A percentile compares a stretch with the other conserved stretches of the same genome.
Evolutionary conservation across 495 filamentous ascomycete species (phyloP).

Genomic region (Aspergillus nanangensis): DNA sequence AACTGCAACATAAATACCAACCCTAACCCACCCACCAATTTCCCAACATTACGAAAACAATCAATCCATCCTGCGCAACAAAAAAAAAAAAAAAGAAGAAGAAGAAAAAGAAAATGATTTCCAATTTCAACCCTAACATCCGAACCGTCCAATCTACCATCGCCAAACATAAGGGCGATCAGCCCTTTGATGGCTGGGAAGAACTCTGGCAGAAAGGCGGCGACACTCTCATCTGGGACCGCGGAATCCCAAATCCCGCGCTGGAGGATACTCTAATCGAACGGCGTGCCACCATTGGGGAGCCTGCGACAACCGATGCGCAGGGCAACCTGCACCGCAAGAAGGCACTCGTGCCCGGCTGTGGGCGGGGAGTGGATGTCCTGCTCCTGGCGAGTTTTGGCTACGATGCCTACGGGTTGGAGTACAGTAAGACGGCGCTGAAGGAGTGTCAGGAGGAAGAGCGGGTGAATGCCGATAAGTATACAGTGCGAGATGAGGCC

Average conservation of each 20-base stretch:
- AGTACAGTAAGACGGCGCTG: constrained; percentile 49
- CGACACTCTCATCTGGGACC: constrained; percentile 51
- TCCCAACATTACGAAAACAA: too few relatives aligned
- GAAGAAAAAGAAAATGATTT: too few relatives aligned
- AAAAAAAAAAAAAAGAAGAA: too few relatives aligned
- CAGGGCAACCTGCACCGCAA: constrained; percentile 17
- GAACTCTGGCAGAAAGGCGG: constrained; percentile 6
- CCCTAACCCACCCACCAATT: too few relatives aligned
- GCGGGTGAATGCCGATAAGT: constrained; percentile 23
- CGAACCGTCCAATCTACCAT: constrained; percentile 1
- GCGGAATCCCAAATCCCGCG: constrained; percentile 53
- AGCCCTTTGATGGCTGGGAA: constrained; percentile 10
- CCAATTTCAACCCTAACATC: too few relatives aligned
- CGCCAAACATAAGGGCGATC: constrained; percentile 1
- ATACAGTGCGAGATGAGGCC: constrained; percentile 31
- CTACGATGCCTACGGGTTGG: constrained; percentile 63
- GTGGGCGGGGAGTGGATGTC: constrained; percentile 65
- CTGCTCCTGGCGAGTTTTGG: constrained; percentile 55
- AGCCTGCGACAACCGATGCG: constrained; percentile 7
- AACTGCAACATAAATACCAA: too few relatives aligned
- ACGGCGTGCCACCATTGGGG: constrained; percentile 33
- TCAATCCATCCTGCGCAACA: too few relatives aligned
- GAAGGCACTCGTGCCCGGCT: constrained; percentile 56
- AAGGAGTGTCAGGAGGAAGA: constrained; percentile 40
- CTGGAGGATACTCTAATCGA: constrained; percentile 50